Evolutionary conservation across 1,284 basidiomycete genomes (phyloP).

Genomic region (Leccinum fuscescens): DNA sequence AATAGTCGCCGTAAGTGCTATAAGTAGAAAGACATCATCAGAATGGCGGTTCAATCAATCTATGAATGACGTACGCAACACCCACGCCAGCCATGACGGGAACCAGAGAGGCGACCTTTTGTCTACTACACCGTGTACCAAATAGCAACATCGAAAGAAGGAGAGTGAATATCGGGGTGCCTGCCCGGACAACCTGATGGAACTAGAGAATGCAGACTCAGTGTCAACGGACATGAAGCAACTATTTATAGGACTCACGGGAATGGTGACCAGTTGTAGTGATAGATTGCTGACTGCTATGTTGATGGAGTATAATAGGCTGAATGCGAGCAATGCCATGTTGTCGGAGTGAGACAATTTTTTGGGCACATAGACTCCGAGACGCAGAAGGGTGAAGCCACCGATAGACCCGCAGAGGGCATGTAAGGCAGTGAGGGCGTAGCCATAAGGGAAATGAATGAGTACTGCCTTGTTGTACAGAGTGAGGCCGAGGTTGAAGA

Average conservation of each 20-base stretch:
- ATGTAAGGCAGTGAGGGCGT: conserved; percentile 85
- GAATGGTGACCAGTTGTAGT: conserved; percentile 84
- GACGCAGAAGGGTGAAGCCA: conserved; percentile 64
- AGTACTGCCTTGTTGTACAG: conserved; percentile 92
- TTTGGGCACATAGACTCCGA: conserved; percentile 62
- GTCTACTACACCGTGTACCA: conserved; percentile 47
- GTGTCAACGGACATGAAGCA: neutral
- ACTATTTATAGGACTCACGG: conserved; percentile 52
- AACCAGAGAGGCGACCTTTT: conserved; percentile 72
- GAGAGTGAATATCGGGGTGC: conserved; percentile 89
- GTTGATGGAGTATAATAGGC: conserved; percentile 86
- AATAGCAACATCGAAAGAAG: conserved; percentile 65
- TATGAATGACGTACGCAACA: conserved; percentile 71
- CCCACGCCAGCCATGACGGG: conserved; percentile 91
- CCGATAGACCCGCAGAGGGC: conserved; percentile 82
- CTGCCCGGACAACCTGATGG: conserved; percentile 92
- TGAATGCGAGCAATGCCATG: conserved; percentile 73
- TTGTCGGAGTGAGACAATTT: conserved; percentile 57
- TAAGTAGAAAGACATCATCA: neutral
- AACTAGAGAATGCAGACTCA: conserved; percentile 51
- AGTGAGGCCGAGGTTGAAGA: conserved; percentile 86
- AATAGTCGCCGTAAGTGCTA: conserved; percentile 90
- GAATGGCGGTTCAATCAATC: neutral
- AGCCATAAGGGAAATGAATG: conserved; percentile 88
- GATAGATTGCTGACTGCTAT: conserved; percentile 92